Conservation (phyloP, 805 yeast genomes). For the Teunomyces kruisii region DNA sequence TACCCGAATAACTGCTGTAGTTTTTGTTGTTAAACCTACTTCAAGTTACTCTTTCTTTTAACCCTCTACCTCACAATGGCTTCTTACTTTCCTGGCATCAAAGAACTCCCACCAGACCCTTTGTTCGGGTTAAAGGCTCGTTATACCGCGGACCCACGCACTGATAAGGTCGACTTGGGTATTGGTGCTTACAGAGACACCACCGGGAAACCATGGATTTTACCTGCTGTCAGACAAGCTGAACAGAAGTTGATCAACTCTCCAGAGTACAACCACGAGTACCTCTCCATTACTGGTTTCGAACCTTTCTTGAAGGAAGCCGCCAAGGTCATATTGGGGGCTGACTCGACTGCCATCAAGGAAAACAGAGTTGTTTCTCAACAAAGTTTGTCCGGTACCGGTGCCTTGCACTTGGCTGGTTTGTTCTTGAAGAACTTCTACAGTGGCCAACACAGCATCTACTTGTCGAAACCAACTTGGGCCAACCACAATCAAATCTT, state of each 20-base stretch:
- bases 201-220: conserved; percentile 67
- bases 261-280: conserved; percentile 77
- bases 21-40: background rate
- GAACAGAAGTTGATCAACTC: conserved; percentile 62
- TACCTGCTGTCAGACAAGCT: conserved; percentile 68
- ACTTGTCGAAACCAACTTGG: conserved; percentile 94
- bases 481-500: conserved; percentile 91
- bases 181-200: conserved; percentile 79
- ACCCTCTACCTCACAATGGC: conserved; percentile 20
- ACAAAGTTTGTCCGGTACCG: conserved; percentile 85
- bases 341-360: conserved; percentile 50
- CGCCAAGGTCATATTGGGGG: conserved; percentile 70
- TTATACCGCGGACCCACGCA: conserved; percentile 54
- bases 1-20: background rate
- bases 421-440: conserved; percentile 57
- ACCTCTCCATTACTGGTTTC: conserved; percentile 78
- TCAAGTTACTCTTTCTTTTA: background rate
- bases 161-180: conserved; percentile 78
- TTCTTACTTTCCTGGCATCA: conserved; percentile 49
- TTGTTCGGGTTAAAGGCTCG: conserved; percentile 79
- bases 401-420: conserved; percentile 90
- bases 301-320: conserved; percentile 68
- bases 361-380: conserved; percentile 56
- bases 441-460: conserved; percentile 47
- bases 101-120: conserved; percentile 80